Conservation (phyloP, 2,329 filamentous ascomycete genomes). For the Exophiala lecanii-corni region DNA sequence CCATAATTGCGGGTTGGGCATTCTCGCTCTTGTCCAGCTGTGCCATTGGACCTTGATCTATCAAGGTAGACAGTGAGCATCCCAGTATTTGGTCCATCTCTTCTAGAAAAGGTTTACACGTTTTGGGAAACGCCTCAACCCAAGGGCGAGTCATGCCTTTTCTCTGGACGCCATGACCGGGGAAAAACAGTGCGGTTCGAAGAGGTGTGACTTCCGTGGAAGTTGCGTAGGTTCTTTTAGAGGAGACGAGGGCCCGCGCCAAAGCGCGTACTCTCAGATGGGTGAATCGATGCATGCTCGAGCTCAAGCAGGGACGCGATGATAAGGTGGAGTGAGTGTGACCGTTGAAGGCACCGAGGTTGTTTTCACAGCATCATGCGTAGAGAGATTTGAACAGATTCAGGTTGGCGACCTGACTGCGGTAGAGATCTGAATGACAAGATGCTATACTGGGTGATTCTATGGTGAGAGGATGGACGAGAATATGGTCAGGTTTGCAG, state of each 20-base stretch:
- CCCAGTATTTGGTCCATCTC: slow-evolving; percentile 77
- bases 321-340: slow-evolving; percentile 1
- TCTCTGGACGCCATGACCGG: slow-evolving; percentile 75
- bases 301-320: not conserved
- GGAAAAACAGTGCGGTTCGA: slow-evolving; percentile 46
- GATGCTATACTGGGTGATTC: too few relatives aligned
- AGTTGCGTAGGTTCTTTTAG: slow-evolving; percentile 18
- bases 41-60: slow-evolving; percentile 72
- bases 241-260: slow-evolving; percentile 6
- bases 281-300: slow-evolving; percentile 16
- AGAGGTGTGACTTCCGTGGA: slow-evolving; percentile 23
- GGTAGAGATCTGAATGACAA: too few relatives aligned
- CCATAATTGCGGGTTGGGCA: slow-evolving; percentile 94
- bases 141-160: slow-evolving; percentile 84
- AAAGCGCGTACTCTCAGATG: slow-evolving; percentile 7
- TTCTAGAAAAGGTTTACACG: slow-evolving; percentile 70
- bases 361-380: slow-evolving; percentile 1
- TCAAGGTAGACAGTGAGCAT: slow-evolving; percentile 70
- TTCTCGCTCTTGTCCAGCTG: slow-evolving; percentile 76
- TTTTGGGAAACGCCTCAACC: slow-evolving; percentile 78
- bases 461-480: too few relatives aligned
- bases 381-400: not conserved
- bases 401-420: not conserved
- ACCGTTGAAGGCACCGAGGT: not conserved
- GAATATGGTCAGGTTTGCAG: too few relatives aligned